These are phyloP conservation scores for Mangifera indica DNA, from an alignment of 345 rosid species.

Conservation along the genomic window DNA sequence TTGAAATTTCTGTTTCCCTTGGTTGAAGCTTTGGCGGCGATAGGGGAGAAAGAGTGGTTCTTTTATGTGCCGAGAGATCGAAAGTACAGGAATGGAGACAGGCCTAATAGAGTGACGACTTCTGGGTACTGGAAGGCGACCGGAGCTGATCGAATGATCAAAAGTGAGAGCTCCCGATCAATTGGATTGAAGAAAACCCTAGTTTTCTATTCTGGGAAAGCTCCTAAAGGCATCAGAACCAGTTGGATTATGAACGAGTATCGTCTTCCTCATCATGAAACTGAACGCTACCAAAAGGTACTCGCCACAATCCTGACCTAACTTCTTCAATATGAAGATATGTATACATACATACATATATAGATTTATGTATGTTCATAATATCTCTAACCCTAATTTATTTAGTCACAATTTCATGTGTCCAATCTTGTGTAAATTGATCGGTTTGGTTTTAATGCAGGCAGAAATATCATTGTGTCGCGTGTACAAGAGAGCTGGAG, in stretches of 20 bases:
- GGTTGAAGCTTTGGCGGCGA: slow-evolving; percentile 78
- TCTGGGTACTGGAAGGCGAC: slow-evolving; percentile 99
- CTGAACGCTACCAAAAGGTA: slow-evolving; percentile 93
- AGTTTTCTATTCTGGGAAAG: slow-evolving; percentile 98
- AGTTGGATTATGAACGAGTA: slow-evolving; percentile 99
- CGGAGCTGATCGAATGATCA: slow-evolving; percentile 96
- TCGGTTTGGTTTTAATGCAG: slow-evolving; percentile 26
- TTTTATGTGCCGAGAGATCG: slow-evolving; percentile 96
- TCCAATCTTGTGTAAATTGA: no score
- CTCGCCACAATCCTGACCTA: background rate
- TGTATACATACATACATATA: background rate
- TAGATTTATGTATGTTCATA: no score
- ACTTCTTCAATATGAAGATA: background rate
- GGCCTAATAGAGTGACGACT: slow-evolving; percentile 94
- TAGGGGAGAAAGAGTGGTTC: slow-evolving; percentile 99
- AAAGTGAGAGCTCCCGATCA: slow-evolving; percentile 64
- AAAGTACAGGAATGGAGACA: slow-evolving; percentile 91
- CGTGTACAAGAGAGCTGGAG: slow-evolving; percentile 93
- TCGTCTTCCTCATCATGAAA: slow-evolving; percentile 93
- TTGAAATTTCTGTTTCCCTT: background rate
- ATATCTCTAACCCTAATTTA: background rate
- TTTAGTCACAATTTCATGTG: background rate
- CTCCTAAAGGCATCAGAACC: slow-evolving; percentile 94
- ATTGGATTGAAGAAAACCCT: slow-evolving; percentile 99
- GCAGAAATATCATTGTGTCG: slow-evolving; percentile 92